phyloP scores from a whole-genome alignment of 305 asterid genomes.

The Fraxinus floribunda region DNA sequence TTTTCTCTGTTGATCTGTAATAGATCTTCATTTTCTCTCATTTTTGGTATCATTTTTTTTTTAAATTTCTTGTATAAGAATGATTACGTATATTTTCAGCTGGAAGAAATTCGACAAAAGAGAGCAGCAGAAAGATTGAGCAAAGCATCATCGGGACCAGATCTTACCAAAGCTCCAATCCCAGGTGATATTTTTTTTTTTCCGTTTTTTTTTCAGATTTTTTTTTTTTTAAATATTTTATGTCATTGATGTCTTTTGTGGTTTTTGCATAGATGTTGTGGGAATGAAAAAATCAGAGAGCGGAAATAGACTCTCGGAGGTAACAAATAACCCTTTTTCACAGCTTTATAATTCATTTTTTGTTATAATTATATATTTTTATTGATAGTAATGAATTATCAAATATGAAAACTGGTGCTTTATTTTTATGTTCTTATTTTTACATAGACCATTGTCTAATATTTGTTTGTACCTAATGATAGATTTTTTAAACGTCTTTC shows the following conservation, averaged over 20 bases:
- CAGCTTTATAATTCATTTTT: not conserved
- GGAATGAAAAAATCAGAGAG: constrained; percentile 73
- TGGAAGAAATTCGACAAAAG: constrained; percentile 94
- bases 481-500: not conserved
- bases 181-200: constrained; percentile 32
- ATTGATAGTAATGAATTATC: not conserved
- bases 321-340: constrained; percentile 13
- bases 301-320: constrained; percentile 79
- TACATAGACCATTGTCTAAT: not conserved
- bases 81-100: constrained; percentile 35
- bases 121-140: constrained; percentile 85
- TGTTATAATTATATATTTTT: not conserved
- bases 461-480: not conserved
- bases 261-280: constrained; percentile 41
- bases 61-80: not conserved
- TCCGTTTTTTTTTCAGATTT: not conserved
- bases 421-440: not conserved
- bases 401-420: not conserved
- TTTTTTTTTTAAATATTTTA: not conserved
- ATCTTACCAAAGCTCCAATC: constrained; percentile 53
- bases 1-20: constrained; percentile 15
- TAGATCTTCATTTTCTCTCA: not conserved
- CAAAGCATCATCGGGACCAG: constrained; percentile 75
- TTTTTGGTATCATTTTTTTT: constrained; percentile 2
- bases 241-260: not conserved